Evolutionary conservation across 2,329 filamentous ascomycete species (phyloP), one percentile per base, ranked within the genome.

Genomic region (Cytospora chrysosperma): DNA sequence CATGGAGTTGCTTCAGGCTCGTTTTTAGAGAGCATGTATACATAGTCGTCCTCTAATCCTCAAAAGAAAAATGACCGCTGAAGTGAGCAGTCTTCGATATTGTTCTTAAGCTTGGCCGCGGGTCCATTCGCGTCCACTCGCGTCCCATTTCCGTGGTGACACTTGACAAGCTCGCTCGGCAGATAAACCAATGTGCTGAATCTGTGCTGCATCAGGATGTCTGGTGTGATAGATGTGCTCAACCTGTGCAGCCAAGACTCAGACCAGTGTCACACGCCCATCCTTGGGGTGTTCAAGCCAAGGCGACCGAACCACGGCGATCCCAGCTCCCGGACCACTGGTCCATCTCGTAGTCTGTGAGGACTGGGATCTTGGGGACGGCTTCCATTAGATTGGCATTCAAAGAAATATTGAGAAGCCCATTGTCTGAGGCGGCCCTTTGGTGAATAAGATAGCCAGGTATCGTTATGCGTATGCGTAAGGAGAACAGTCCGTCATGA

Each of bases 1-100:
- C 37, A 54, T 54, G 51, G 58, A 61, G 58, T 55, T 55, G 37
- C 37, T 55, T 55, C n/a, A 30, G 43, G 51, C 51, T 49, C 47
- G 32, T 21, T 24, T 55, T 54, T n/a, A n/a, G n/a, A n/a, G n/a
- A 49, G 58, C 58, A 32, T 32, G 26, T 15, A 24, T 50, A 54
- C 58, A 49, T 55, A 55, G 37, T 49, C 37, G 58, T 28, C 47
- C 21, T n/a, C 27, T 55, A 27, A 12, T 49, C 50, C 58, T 54
- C 32, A 32, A 47, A 24, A 4, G 43, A 53, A 4, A n/a, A 53
- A 53, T 37, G 37, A 55, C 51, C 37, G 58, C 51, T 28, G 37
- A 27, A 10, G 24, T 5, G 21, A 34, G 24, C 28, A 60, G 10
- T 8, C 4, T 30, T 12, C 27, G 9, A 47, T 10, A 26, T 19